Conservation (phyloP, 2,329 filamentous ascomycete species). For the Aspergillus carbonarius region DNA sequence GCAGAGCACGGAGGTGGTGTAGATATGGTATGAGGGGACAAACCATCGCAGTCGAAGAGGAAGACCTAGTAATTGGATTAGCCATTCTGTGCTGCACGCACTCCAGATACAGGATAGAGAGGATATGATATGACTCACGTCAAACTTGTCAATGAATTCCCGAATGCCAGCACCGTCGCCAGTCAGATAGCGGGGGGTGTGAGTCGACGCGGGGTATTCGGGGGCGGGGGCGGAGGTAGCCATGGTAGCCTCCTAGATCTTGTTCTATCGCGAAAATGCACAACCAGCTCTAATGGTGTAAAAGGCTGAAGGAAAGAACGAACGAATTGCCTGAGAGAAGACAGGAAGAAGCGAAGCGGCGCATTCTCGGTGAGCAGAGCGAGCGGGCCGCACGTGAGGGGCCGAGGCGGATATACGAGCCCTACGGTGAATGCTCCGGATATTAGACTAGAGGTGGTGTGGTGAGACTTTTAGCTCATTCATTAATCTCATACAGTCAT, state of each 20-base stretch:
- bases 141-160: slow-evolving; percentile 84
- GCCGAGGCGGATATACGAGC: not conserved
- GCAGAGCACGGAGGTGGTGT: slow-evolving; percentile 3
- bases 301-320: not conserved
- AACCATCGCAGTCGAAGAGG: slow-evolving; percentile 96
- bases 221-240: not conserved
- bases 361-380: slow-evolving; percentile 4
- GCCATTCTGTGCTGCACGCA: not conserved
- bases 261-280: not conserved
- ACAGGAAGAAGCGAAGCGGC: not conserved
- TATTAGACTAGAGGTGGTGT: not conserved
- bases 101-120: not conserved
- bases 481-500: slow-evolving; percentile 21
- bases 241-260: not conserved
- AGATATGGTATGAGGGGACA: slow-evolving; percentile 23
- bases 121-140: slow-evolving; percentile 62
- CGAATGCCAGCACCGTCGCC: slow-evolving; percentile 75
- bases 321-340: not conserved
- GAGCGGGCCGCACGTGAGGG: slow-evolving; percentile 9
- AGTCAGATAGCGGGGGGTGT: slow-evolving; percentile 62
- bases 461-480: slow-evolving; percentile 1
- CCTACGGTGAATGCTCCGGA: not conserved
- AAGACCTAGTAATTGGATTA: slow-evolving; percentile 64
- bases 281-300: not conserved
- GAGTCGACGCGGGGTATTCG: slow-evolving; percentile 23